Evolutionary conservation across 1,284 basidiomycete genomes (phyloP).

Genomic region (Lentinula novae-zelandiae): DNA sequence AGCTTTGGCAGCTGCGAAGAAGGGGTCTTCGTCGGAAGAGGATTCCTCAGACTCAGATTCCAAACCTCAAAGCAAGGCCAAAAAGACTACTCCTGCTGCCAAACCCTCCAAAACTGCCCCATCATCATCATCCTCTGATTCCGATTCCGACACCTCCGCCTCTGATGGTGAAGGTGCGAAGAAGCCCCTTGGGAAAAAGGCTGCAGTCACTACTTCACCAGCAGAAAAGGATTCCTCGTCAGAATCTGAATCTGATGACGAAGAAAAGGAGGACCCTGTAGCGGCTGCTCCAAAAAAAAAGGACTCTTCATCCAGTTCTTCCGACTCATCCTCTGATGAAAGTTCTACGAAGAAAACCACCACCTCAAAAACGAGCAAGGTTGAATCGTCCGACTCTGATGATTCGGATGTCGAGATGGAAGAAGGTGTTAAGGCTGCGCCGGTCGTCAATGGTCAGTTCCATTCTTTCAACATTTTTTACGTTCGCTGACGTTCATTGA

Average conservation of each 20-base stretch:
- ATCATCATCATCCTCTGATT: conserved; percentile 20
- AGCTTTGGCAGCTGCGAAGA: conserved; percentile 25
- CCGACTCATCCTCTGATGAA: neutral
- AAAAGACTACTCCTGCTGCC: conserved; percentile 2
- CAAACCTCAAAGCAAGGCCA: conserved; percentile 14
- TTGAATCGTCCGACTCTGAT: conserved; percentile 17
- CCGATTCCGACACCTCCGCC: conserved; percentile 17
- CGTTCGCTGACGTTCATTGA: neutral
- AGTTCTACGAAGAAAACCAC: neutral
- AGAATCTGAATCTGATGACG: neutral
- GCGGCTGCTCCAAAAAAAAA: neutral
- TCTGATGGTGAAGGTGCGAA: conserved; percentile 23
- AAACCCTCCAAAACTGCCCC: conserved; percentile 10
- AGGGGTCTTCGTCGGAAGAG: conserved; percentile 21
- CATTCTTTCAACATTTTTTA: conserved; percentile 4
- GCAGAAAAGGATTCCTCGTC: conserved; percentile 5
- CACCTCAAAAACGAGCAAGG: conserved; percentile 1
- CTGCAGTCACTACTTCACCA: neutral
- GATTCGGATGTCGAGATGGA: conserved; percentile 61
- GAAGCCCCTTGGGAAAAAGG: conserved; percentile 20
- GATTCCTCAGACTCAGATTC: conserved; percentile 16
- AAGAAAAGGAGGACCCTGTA: neutral
- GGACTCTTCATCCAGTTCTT: neutral
- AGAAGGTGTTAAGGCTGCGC: conserved; percentile 28
- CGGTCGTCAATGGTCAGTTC: conserved; percentile 39